phyloP scores from a whole-genome alignment of 371 early-diverging fungal genomes.

The Enteropsectra breve region DNA sequence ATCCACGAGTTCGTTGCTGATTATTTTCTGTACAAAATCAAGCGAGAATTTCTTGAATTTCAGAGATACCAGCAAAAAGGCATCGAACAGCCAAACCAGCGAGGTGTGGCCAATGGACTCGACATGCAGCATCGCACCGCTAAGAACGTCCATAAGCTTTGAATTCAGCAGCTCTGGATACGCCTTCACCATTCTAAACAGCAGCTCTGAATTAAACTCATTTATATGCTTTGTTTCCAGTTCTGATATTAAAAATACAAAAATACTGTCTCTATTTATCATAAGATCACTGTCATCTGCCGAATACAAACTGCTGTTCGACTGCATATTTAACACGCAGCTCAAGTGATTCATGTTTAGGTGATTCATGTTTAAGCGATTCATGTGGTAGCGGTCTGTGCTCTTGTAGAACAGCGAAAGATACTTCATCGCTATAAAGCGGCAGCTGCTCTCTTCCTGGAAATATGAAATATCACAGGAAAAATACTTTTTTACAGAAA shows the following conservation, averaged over 20 bases:
- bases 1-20: slow-evolving; percentile 15
- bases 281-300: neutral
- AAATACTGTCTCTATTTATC: neutral
- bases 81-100: slow-evolving; percentile 7
- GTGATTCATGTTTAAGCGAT: too few relatives aligned
- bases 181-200: slow-evolving; percentile 18
- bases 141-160: neutral
- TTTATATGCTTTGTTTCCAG: slow-evolving; percentile 1
- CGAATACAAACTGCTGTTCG: neutral
- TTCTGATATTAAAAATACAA: too few relatives aligned
- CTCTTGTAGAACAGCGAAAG: slow-evolving; percentile 16
- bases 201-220: slow-evolving; percentile 23
- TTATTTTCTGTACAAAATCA: slow-evolving; percentile 6
- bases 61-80: slow-evolving; percentile 12
- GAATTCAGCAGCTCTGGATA: neutral
- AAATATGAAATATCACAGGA: slow-evolving; percentile 21
- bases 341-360: too few relatives aligned
- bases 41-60: slow-evolving; percentile 10
- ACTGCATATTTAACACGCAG: neutral
- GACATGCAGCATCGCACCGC: neutral
- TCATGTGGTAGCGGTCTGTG: neutral
- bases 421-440: neutral
- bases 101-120: neutral
- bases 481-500: slow-evolving; percentile 12
- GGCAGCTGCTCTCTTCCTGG: neutral